phyloP scores from a whole-genome alignment of 768 basidiomycete genomes.

The Cystobasidiopsis lactophilus region DNA sequence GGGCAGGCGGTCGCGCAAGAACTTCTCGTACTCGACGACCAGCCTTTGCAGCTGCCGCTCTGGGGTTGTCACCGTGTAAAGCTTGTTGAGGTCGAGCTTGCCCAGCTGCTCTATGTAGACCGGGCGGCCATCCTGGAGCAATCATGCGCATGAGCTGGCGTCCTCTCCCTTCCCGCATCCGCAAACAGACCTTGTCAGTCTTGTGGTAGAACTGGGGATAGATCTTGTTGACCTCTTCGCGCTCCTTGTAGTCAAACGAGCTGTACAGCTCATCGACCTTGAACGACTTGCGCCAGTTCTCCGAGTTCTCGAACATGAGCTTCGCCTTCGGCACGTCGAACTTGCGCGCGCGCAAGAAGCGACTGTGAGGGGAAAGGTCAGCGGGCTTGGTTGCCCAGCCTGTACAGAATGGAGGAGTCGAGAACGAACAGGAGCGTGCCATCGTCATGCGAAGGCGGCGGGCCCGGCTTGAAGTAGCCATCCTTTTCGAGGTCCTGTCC shows the following conservation, averaged over 20 bases:
- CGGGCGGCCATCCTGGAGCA: slow-evolving; percentile 63
- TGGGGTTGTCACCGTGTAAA: slow-evolving; percentile 58
- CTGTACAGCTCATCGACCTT: slow-evolving; percentile 49
- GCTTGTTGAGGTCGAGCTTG: slow-evolving; percentile 59
- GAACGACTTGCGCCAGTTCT: slow-evolving; percentile 77
- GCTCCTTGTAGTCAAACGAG: slow-evolving; percentile 70
- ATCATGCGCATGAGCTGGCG: neutral
- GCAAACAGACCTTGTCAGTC: slow-evolving; percentile 58
- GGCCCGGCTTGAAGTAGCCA: slow-evolving; percentile 29
- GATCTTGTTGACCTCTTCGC: slow-evolving; percentile 49
- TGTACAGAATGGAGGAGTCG: neutral
- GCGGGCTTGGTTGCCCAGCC: slow-evolving; percentile 27
- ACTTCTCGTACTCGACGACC: slow-evolving; percentile 82
- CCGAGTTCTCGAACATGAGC: slow-evolving; percentile 55
- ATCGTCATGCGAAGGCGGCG: slow-evolving; percentile 18
- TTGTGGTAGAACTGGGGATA: slow-evolving; percentile 41
- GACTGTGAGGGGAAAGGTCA: slow-evolving; percentile 25
- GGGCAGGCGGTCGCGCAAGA: slow-evolving; percentile 60
- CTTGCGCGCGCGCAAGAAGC: slow-evolving; percentile 79
- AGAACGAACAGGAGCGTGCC: slow-evolving; percentile 20
- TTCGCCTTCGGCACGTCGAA: slow-evolving; percentile 69
- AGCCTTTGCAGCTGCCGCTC: slow-evolving; percentile 75
- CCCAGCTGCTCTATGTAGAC: slow-evolving; percentile 87
- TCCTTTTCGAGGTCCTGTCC: slow-evolving; percentile 37
- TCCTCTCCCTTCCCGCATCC: neutral